Conservation (phyloP, 1,139 yeast genomes). For the Pichia sp. region DNA sequence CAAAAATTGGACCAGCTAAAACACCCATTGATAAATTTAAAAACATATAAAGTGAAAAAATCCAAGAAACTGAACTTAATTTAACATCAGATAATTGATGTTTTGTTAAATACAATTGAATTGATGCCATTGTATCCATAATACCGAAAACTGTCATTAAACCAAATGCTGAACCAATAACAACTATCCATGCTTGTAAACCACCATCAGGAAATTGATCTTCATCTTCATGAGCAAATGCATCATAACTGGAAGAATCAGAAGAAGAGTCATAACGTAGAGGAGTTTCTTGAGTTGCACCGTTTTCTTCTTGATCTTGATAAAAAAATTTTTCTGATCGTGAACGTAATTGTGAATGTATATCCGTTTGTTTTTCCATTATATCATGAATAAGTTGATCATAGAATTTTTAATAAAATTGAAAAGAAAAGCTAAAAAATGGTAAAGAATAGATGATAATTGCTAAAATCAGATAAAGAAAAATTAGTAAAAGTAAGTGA, state of each 20-base stretch:
- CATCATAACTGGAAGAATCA: conserved; percentile 14
- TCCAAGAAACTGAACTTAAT: conserved; percentile 55
- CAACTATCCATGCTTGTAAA: conserved; percentile 44
- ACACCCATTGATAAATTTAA: conserved; percentile 49
- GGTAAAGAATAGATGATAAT: too few species aligned
- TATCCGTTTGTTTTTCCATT: too few species aligned
- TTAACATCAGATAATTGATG: conserved; percentile 44
- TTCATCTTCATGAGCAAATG: conserved; percentile 24
- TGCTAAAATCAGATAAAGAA: too few species aligned
- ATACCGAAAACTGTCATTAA: conserved; percentile 58
- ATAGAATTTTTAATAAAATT: too few species aligned
- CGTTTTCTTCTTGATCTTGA: neutral
- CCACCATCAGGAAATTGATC: conserved; percentile 56
- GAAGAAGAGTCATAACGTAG: neutral
- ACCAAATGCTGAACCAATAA: conserved; percentile 58
- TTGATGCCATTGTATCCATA: conserved; percentile 59
- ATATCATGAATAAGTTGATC: too few species aligned
- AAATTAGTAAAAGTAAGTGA: too few species aligned
- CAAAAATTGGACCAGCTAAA: conserved; percentile 60
- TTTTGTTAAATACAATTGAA: conserved; percentile 53
- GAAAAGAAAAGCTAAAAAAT: too few species aligned
- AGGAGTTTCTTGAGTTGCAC: conserved; percentile 4
- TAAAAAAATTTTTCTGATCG: neutral
- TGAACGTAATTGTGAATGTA: too few species aligned
- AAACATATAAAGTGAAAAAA: conserved; percentile 54